phyloP scores from a whole-genome alignment of 2,329 filamentous ascomycete species.

The Trichoderma guizhouense region DNA sequence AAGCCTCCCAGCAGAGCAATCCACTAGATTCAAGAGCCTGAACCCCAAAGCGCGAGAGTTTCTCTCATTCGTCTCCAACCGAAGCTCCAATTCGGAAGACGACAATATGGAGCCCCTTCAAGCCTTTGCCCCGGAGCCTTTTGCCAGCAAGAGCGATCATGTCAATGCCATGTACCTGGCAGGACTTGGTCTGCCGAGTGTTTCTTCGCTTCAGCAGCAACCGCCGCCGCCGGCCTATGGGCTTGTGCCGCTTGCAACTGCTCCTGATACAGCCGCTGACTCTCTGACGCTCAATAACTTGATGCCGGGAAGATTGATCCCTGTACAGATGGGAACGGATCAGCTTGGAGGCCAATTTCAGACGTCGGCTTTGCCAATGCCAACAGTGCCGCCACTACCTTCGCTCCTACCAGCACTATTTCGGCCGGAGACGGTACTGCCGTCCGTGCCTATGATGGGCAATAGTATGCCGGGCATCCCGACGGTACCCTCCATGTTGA shows the following conservation, averaged over 20 bases:
- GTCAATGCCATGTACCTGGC: not conserved
- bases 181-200: not conserved
- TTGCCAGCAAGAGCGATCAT: not conserved
- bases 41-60: slow-evolving; percentile 36
- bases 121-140: not conserved
- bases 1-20: slow-evolving; percentile 22
- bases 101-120: not conserved
- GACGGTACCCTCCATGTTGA: not conserved
- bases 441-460: not conserved
- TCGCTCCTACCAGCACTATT: not conserved
- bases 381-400: not conserved
- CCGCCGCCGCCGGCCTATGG: not conserved
- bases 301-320: not conserved
- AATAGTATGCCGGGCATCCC: not conserved
- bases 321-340: not conserved
- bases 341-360: not conserved
- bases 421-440: not conserved
- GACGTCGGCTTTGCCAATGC: not conserved
- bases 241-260: not conserved
- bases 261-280: not conserved
- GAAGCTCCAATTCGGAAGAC: not conserved
- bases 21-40: slow-evolving; percentile 22
- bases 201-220: not conserved
- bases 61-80: slow-evolving; percentile 26
- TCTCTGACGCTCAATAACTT: not conserved